Conservation (phyloP, 2,329 filamentous ascomycete species). For the Herpomyces periplanetae region DNA sequence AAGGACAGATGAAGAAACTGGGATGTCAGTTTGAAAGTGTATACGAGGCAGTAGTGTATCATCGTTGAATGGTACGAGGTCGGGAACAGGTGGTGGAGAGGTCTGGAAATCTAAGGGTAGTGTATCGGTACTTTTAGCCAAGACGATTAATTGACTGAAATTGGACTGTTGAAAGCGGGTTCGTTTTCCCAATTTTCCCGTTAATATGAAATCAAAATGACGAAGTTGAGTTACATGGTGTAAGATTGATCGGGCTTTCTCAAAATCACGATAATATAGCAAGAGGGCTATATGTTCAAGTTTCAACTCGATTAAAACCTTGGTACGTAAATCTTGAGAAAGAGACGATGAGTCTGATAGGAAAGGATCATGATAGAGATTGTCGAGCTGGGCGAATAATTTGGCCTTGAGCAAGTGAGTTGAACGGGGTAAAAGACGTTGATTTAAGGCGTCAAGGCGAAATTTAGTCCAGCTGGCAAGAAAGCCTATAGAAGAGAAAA, state of each 20-base stretch:
- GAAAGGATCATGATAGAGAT: conserved; percentile 12
- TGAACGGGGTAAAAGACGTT: conserved; percentile 21
- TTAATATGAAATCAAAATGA: conserved; percentile 42
- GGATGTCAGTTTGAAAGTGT: conserved; percentile 12
- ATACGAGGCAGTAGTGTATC: conserved; percentile 72
- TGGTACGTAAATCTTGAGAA: conserved; percentile 6
- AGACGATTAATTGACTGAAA: conserved; percentile 54
- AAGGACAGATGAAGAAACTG: too few species aligned
- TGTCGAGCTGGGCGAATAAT: conserved; percentile 18
- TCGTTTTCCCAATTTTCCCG: conserved; percentile 47
- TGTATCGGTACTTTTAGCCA: conserved; percentile 28
- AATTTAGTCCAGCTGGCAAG: conserved; percentile 20
- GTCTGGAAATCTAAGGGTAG: conserved; percentile 5
- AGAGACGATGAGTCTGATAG: conserved; percentile 6
- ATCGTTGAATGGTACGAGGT: conserved; percentile 42
- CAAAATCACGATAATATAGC: conserved; percentile 44
- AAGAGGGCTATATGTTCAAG: conserved; percentile 49
- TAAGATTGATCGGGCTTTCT: conserved; percentile 28
- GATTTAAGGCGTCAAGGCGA: conserved; percentile 30
- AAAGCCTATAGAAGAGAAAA: conserved; percentile 6
- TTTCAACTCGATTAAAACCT: conserved; percentile 25
- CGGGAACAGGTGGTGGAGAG: conserved; percentile 12
- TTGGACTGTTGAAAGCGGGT: conserved; percentile 42
- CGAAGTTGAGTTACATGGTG: conserved; percentile 21
- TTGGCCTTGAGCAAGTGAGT: conserved; percentile 17